Conservation (phyloP, 2,329 filamentous ascomycete species). For the Colletotrichum incanum region DNA sequence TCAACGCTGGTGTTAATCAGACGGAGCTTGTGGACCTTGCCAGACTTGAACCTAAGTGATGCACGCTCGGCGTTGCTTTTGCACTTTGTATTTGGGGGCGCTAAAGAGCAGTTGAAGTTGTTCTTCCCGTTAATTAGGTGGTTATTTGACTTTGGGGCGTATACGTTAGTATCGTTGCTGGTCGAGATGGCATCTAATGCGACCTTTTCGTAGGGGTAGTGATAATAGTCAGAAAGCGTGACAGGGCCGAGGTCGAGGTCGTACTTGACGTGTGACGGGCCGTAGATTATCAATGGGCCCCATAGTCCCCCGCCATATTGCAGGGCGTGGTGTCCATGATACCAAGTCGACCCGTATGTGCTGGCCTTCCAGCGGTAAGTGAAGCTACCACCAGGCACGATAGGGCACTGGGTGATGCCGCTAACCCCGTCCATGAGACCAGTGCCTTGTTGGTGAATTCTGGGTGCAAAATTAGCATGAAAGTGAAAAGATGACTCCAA, state of each 20-base stretch:
- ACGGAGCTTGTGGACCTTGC: conserved; percentile 36
- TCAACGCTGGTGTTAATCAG: conserved; percentile 41
- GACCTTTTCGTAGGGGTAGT: conserved; percentile 61
- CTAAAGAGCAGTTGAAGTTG: conserved; percentile 59
- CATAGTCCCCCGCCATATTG: conserved; percentile 69
- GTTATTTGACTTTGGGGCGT: conserved; percentile 51
- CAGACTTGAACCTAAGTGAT: conserved; percentile 29
- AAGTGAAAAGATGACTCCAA: not conserved
- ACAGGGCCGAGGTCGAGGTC: conserved; percentile 72
- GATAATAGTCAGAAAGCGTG: conserved; percentile 74
- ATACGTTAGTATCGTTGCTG: conserved; percentile 58
- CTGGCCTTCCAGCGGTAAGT: conserved; percentile 72
- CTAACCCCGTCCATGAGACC: conserved; percentile 67
- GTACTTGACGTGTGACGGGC: conserved; percentile 67
- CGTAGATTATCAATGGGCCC: conserved; percentile 72
- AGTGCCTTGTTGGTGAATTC: conserved; percentile 36
- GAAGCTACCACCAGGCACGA: conserved; percentile 65
- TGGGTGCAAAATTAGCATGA: not conserved
- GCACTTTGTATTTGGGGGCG: conserved; percentile 57
- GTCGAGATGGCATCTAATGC: conserved; percentile 62
- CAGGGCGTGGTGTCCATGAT: conserved; percentile 71
- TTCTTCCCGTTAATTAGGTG: conserved; percentile 65
- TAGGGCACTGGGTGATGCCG: conserved; percentile 64
- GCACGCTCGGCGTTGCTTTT: conserved; percentile 15
- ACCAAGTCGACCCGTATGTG: conserved; percentile 70